Evolutionary conservation across 169 alveolate species (phyloP).

Genomic region (Plasmodium berghei): DNA sequence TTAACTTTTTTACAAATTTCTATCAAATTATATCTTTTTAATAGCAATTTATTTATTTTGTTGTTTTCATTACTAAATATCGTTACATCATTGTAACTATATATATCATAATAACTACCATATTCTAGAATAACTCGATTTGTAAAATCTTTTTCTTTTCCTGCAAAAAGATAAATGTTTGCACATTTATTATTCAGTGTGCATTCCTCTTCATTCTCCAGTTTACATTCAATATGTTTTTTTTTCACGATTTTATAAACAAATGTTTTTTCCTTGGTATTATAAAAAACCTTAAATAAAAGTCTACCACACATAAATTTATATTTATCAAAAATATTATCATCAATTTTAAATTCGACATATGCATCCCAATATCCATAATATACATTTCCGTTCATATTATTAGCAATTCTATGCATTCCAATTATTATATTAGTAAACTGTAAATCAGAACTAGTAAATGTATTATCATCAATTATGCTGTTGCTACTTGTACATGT

Average conservation of each 20-base stretch:
- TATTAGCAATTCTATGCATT: conserved; percentile 40
- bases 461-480: not conserved
- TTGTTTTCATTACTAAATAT: conserved; percentile 1
- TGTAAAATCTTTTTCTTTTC: conserved; percentile 8
- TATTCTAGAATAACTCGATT: conserved; percentile 39
- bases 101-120: conserved; percentile 9
- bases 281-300: conserved; percentile 17
- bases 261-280: not conserved
- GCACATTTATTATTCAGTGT: too few relatives aligned
- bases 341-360: conserved; percentile 13
- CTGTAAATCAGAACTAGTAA: not conserved
- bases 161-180: conserved; percentile 28
- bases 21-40: conserved; percentile 77
- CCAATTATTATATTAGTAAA: conserved; percentile 23
- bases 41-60: conserved; percentile 29
- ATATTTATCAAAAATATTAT: conserved; percentile 11
- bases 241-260: conserved; percentile 33
- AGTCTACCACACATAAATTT: conserved; percentile 59
- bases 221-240: not conserved
- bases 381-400: conserved; percentile 26
- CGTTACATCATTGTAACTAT: not conserved
- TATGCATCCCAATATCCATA: conserved; percentile 37
- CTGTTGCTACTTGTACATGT: not conserved
- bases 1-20: conserved; percentile 77
- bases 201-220: not conserved